Evolutionary conservation across 352 stramenopile species (phyloP), one percentile per base, ranked within the genome.

Genomic region (Peronospora destructor): DNA sequence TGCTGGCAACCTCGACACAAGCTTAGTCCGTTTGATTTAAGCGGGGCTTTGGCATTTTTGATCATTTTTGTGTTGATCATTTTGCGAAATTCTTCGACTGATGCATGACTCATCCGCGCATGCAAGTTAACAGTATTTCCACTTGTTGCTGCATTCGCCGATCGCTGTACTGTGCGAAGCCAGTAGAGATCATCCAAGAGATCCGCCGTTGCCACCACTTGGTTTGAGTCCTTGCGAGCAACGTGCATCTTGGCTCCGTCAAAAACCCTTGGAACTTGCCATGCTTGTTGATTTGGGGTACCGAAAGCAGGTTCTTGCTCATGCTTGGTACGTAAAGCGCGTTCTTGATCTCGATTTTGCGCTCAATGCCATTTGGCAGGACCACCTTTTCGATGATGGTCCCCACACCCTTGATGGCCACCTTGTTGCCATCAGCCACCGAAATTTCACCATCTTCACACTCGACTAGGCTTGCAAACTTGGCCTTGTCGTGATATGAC

Each of bases 271-370:
- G n/a, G n/a, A n/a, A n/a, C n/a, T n/a, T n/a, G n/a, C n/a, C n/a
- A n/a, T n/a, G n/a, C n/a, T n/a, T n/a, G n/a, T n/a, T n/a, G n/a
- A n/a, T n/a, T n/a, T n/a, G n/a, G n/a, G n/a, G n/a, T n/a, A n/a
- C n/a, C n/a, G n/a, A n/a, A n/a, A n/a, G n/a, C n/a, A n/a, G n/a
- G n/a, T n/a, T n/a, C n/a, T n/a, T n/a, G 48, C 14, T 43, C 48
- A 55, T 55, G 1, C 2, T 43, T 6, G 48, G 48, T 28, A 55
- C 29, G 29, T 48, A 55, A n/a, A 58, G 50, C 45, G 41, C 50
- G 23, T 52, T 8, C 50, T 58, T 45, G 33, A 52, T 52, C 41
- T 36, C 11, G 30, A 58, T 52, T 0, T 51, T 21, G 29, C 36
- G 35, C 32, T 58, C 42, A 12, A 38, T n/a, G 12, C 40, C 44